Base-by-base conservation (phyloP, 139 green algal species). In the Eudorina sp. region DNA sequence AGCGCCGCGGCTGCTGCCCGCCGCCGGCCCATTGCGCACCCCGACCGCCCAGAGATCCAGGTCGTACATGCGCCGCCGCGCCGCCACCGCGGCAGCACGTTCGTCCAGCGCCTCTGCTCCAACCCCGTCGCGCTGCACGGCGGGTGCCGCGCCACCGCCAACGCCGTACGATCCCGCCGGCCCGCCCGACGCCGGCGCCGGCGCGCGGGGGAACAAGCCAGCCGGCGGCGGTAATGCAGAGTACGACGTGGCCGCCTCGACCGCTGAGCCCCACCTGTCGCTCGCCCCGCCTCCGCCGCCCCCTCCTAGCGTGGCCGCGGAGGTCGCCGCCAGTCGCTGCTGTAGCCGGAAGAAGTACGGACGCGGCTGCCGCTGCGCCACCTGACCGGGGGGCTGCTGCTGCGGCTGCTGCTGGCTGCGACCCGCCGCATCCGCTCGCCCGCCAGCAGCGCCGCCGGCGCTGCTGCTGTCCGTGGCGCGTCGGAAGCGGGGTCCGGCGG, bases 341-440 rank as follows among this genome's bases (percentile, higher is more conserved):
- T 86, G 80, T 7, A 86, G n/a, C 5, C 80, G 16, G 41, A 86
- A 86, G 80, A 77, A 86, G 60, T 86, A 86, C 3, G 80, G 80
- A 1, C 78, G 78, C 8, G 78, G 78, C 38, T 85, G 55, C 8
- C 11, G 78, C 58, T n/a, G 78, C 48, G 70, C 3, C 38, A 29
- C n/a, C 41, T 7, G 72, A 5, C 36, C 8, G 0, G 14, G 43
- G 9, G 38, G 27, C 36, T 38, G 77, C 36, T 40, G 53, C 36
- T 55, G 29, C 53, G n/a, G 34, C 14, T 48, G 36, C 53, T 53
- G 53, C 16, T 51, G 75, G 7, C 45, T 34, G 40, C 41, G n/a
- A n/a, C n/a, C n/a, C n/a, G n/a, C n/a, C n/a, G n/a, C n/a, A n/a
- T n/a, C n/a, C n/a, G n/a, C n/a, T n/a, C n/a, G n/a, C n/a, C n/a